Base-by-base conservation (phyloP, 2,329 filamentous ascomycete genomes). In the Colletotrichum camelliae region DNA sequence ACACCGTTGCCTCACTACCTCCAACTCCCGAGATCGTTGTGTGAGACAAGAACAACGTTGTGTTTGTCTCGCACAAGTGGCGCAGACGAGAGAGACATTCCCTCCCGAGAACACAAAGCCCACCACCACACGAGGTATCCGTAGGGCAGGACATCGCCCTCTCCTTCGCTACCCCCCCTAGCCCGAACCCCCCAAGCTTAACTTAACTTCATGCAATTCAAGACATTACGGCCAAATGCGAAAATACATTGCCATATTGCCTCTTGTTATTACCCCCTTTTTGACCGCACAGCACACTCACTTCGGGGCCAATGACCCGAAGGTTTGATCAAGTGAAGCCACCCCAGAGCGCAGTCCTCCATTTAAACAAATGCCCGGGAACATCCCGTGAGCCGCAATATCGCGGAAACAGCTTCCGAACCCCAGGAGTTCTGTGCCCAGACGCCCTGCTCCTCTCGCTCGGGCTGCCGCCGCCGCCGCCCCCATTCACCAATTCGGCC, bases 391-490 rank as follows among this genome's bases (percentile, higher is more conserved):
- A 74, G 67, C 67, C 43, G 58, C 66, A 70, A 65, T 66, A 35
- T 58, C 33, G 66, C 57, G 72, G 67, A 74, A 65, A 70, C 58
- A 21, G n/a, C 43, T 65, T 65, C 67, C 72, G 72, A 58, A 67
- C 66, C 64, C 72, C 60, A 70, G 67, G 66, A 21, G 67, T 65
- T 58, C 67, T 64, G 67, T 77, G 81, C 67, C 80, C 80, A 66
- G 78, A 81, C 57, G 83, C 85, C 71, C 86, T 88, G 75, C 80
- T 85, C 37, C 15, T 80, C 84, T 67, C 82, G 79, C 67, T 81
- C 79, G 68, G 61, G 43, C 62, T 61, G 55, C 55, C 60, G 33
- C 31, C 60, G 64, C 27, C 64, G 58, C 57, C 9, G 60, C 43
- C 66, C 33, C 58, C 58, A 24, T 48, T n/a, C n/a, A 7, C n/a